Evolutionary conservation across 1,139 yeast species (phyloP), one percentile per base, ranked within the genome.

Genomic region (Yamadazyma triangularis): DNA sequence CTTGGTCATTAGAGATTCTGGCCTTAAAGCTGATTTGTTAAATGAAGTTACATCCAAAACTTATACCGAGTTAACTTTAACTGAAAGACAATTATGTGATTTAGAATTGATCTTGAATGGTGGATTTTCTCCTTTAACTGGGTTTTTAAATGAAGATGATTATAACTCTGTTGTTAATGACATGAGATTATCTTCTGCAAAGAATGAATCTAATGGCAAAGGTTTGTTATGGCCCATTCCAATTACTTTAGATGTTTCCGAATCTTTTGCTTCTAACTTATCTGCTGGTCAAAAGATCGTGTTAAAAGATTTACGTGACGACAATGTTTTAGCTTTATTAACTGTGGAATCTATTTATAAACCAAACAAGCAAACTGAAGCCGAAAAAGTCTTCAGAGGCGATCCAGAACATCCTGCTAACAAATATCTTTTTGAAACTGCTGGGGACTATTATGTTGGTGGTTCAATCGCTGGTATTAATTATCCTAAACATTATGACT

Each of bases 341-440:
- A 79, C 91, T 5, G 70, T 89, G 25, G 79, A 73, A 35, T 93
- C 89, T 40, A 76, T 86, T 28, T 89, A 83, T 65, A 70, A 70
- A 48, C 96, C 96, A 44, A 71, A 89, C 61, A 89, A 89, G 69
- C 50, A 64, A 33, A 55, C 55, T 24, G 97, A 89, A 65, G 96
- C 96, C 35, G 61, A 77, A 44, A 72, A 80, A 50, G 96, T 88
- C 15, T 89, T 88, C 64, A 78, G 97, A 56, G 97, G 97, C 41
- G 97, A 89, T 58, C 91, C 95, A 27, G 97, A 89, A 56, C 97
- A 89, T 60, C 97, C 97, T 13, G 96, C 97, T 13, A 69, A 84
- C 49, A 73, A 69, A 49, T 89, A 86, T 60, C 70, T 89, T 47
- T 54, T 60, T 50, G 79, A 84, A 42, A 70, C 73, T 31, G 91